A percentile compares a stretch with the other conserved stretches of the same genome.
phyloP scores from a whole-genome alignment of 2,329 filamentous ascomycete species.

The Gnomoniopsis smithogilvyi region DNA sequence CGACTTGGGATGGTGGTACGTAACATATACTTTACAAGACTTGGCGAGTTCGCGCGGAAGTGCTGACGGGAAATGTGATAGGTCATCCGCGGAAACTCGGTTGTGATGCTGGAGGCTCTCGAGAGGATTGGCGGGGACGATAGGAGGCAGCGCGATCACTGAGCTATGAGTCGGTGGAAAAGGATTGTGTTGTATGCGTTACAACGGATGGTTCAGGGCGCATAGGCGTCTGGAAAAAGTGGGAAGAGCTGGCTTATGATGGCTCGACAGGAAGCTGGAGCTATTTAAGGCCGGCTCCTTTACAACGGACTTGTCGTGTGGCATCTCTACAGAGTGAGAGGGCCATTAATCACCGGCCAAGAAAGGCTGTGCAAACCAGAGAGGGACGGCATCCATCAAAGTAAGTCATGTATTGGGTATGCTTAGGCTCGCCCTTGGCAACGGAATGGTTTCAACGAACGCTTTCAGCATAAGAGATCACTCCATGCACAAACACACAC shows the following conservation, averaged over 20 bases:
- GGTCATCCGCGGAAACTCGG: constrained; percentile 96
- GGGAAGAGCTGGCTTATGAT: constrained; percentile 4
- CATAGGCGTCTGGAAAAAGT: constrained; percentile 9
- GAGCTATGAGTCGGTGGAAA: not conserved
- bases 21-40: constrained; percentile 21
- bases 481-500: no score
- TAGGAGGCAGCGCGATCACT: constrained; percentile 30
- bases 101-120: constrained; percentile 92
- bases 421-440: no score
- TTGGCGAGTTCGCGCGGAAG: not conserved
- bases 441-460: no score
- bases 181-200: not conserved
- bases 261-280: no score
- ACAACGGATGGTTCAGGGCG: constrained; percentile 4
- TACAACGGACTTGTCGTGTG: no score
- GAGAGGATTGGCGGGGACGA: constrained; percentile 65
- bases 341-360: no score
- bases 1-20: constrained; percentile 88
- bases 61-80: constrained; percentile 32
- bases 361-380: no score
- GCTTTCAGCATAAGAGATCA: no score
- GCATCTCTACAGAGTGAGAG: no score
- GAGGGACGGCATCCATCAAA: no score
- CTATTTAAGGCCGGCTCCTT: no score
- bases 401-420: no score